Percentiles rank a stretch among this genome's conserved stretches.
Evolutionary conservation across 2,329 filamentous ascomycete species (phyloP).

Genomic region (Lecanicillium sp.): DNA sequence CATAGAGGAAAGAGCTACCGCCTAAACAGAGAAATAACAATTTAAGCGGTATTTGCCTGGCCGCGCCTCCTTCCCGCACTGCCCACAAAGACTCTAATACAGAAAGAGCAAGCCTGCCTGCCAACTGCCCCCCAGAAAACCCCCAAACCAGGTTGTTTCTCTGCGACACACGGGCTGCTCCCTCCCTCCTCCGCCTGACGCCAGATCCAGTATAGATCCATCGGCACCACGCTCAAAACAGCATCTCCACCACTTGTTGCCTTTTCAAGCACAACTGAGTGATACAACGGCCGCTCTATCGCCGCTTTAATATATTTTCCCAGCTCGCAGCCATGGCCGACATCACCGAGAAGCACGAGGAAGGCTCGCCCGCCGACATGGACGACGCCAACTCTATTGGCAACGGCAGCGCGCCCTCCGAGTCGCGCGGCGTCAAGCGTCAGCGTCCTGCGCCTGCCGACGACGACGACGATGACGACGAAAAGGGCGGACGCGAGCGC

Average conservation of each 20-base stretch:
- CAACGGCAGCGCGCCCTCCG: slow-evolving; percentile 60
- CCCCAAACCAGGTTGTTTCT: slow-evolving; percentile 38
- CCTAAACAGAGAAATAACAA: slow-evolving; percentile 11
- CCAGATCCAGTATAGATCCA: slow-evolving; percentile 59
- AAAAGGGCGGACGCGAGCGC: slow-evolving; percentile 94
- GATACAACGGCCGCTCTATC: slow-evolving; percentile 18
- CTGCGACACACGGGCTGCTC: slow-evolving; percentile 41
- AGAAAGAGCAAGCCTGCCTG: slow-evolving; percentile 20
- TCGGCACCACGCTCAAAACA: slow-evolving; percentile 58
- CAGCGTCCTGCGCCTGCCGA: slow-evolving; percentile 74
- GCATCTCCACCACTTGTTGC: slow-evolving; percentile 52
- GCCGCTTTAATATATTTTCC: slow-evolving; percentile 10
- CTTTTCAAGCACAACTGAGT: slow-evolving; percentile 39
- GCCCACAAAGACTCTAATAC: slow-evolving; percentile 28
- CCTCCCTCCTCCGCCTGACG: slow-evolving; percentile 41
- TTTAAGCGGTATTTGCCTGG: slow-evolving; percentile 14
- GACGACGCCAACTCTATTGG: slow-evolving; percentile 64
- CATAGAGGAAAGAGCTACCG: slow-evolving; percentile 13
- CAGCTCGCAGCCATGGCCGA: slow-evolving; percentile 57
- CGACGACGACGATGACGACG: slow-evolving; percentile 95
- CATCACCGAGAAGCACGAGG: slow-evolving; percentile 70
- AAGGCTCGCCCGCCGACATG: slow-evolving; percentile 64
- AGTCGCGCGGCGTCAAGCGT: slow-evolving; percentile 83
- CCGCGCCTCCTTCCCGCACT: slow-evolving; percentile 19
- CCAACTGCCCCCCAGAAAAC: neutral